These are phyloP conservation scores for Colletotrichum destructivum DNA, from an alignment of 2,329 filamentous ascomycete species.

Conservation along the genomic window DNA sequence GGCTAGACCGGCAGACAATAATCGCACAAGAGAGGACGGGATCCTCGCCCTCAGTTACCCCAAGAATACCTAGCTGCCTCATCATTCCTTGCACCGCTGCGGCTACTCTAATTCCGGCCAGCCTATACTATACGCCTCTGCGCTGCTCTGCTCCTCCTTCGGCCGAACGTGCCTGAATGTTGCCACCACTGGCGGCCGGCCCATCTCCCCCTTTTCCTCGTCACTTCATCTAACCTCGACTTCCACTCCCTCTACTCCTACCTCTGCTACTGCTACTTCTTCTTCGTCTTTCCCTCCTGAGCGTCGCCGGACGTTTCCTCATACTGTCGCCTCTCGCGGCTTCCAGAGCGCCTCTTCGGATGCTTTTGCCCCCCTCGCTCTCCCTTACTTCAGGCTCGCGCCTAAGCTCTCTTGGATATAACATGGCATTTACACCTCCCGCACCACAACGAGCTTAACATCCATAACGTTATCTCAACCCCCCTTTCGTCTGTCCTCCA, in stretches of 20 bases:
- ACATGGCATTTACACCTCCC: slow-evolving; percentile 11
- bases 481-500: slow-evolving; percentile 9
- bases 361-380: neutral
- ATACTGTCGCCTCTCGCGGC: neutral
- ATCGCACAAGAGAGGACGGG: neutral
- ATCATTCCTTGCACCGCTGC: neutral
- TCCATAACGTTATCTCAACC: slow-evolving; percentile 10
- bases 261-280: neutral
- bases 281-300: neutral
- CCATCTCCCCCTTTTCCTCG: slow-evolving; percentile 4
- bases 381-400: neutral
- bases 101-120: slow-evolving; percentile 13
- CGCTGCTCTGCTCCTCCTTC: slow-evolving; percentile 9
- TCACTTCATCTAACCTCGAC: slow-evolving; percentile 13
- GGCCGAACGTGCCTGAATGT: slow-evolving; percentile 22
- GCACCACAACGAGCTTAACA: slow-evolving; percentile 8
- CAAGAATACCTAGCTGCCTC: neutral
- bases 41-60: neutral
- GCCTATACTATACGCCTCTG: slow-evolving; percentile 14
- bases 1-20: neutral
- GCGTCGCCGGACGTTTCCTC: too few species aligned
- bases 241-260: neutral
- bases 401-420: slow-evolving; percentile 15
- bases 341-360: neutral
- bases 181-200: slow-evolving; percentile 35